These are phyloP conservation scores for Aureobasidium sp. DNA, from an alignment of 2,329 filamentous ascomycete species.

Conservation along the genomic window DNA sequence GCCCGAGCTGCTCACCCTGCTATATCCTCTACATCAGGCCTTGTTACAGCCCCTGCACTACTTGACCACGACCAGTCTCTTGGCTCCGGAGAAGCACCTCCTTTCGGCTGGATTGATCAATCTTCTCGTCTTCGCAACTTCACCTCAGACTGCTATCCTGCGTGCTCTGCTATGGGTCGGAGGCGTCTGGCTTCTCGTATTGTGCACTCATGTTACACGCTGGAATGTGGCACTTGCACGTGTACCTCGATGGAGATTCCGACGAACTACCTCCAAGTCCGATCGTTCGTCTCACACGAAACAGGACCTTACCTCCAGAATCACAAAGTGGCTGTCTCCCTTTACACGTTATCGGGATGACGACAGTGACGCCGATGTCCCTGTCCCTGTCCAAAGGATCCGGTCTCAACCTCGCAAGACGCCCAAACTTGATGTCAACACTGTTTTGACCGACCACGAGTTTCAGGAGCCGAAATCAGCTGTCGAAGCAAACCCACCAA, in stretches of 20 bases:
- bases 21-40: conserved; percentile 79
- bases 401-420: conserved; percentile 12
- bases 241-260: conserved; percentile 73
- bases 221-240: conserved; percentile 82
- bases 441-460: neutral
- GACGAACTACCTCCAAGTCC: neutral
- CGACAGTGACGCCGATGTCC: conserved; percentile 42
- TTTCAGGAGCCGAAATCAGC: conserved; percentile 6
- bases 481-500: neutral
- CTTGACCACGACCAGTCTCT: conserved; percentile 79
- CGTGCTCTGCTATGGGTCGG: conserved; percentile 43
- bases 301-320: conserved; percentile 17
- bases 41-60: conserved; percentile 65
- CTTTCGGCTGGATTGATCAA: conserved; percentile 77
- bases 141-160: conserved; percentile 41
- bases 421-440: conserved; percentile 2
- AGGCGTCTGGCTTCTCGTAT: conserved; percentile 65
- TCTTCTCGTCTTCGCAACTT: conserved; percentile 64
- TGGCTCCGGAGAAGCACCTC: conserved; percentile 79
- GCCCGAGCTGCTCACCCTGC: conserved; percentile 50
- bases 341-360: conserved; percentile 11
- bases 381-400: conserved; percentile 21
- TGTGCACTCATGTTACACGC: conserved; percentile 63
- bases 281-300: conserved; percentile 13
- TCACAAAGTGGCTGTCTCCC: neutral